Conservation (phyloP, 148 eudicot genomes). For the Persicaria tinctoria region DNA sequence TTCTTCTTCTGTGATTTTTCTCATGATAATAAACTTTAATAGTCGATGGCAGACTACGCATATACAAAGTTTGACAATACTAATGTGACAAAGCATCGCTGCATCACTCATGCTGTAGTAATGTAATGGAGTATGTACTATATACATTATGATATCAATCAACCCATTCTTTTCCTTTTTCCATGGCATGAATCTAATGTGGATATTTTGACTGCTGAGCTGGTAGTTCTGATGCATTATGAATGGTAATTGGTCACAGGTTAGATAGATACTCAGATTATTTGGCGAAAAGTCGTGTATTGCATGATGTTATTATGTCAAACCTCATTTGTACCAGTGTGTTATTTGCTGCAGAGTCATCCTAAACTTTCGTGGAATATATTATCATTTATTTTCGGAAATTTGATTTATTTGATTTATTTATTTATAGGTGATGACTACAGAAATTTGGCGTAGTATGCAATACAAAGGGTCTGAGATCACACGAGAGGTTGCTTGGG, state of each 20-base stretch:
- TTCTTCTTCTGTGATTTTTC: neutral
- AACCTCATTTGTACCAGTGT: neutral
- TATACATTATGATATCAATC: neutral
- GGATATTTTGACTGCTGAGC: neutral
- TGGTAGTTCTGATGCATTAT: neutral
- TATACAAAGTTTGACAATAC: neutral
- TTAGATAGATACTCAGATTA: no score
- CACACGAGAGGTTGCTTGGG: conserved; percentile 92
- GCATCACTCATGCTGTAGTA: no score
- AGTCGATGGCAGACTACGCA: neutral
- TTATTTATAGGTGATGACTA: conserved; percentile 77
- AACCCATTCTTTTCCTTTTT: neutral
- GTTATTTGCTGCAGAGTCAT: neutral
- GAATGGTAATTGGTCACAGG: neutral
- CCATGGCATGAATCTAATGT: neutral
- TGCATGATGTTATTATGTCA: neutral
- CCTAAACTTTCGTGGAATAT: neutral
- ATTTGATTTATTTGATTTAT: conserved; percentile 9
- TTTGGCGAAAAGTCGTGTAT: neutral
- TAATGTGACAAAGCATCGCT: no score
- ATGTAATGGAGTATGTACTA: neutral
- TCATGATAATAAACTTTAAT: neutral
- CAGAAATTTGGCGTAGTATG: conserved; percentile 99
- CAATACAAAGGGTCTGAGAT: conserved; percentile 97
- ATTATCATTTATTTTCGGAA: neutral